Base-by-base conservation (phyloP, 169 alveolate species). In the Plasmodium chabaudi region DNA sequence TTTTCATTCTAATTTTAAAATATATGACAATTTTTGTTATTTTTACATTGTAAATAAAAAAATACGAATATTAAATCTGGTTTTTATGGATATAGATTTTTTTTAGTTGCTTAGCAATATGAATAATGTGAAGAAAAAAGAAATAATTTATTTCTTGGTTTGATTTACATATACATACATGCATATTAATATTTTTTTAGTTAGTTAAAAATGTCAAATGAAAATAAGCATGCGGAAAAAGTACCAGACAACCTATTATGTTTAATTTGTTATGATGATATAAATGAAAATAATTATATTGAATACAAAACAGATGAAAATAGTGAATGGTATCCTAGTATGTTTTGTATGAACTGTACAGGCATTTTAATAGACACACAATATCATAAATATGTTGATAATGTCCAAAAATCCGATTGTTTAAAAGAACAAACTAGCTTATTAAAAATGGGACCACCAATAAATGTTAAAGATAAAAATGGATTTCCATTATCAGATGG, bases 401-500 rank as follows among this genome's bases (percentile, higher is more conserved):
- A 73, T 23, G 93, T 94, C 2, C 92, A 87, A 42, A 88, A 92
- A 61, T 82, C 97, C 9, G 93, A 90, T 19, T 94, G 97, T 56
- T 88, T 87, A 49, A 87, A 91, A 51, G 96, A 93, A 70, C 96
- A 93, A 68, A 74, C 87, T 47, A 82, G 88, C 23, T 68, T 94
- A 72, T 87, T 94, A 49, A 34, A 25, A 47, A 68, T 92, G 63
- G 97, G 97, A 21, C 97, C 97, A 53, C 97, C 97, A 10, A 89
- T 94, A 56, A 94, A 94, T 72, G 56, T 94, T 27, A 72, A 88
- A 49, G 97, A 94, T 63, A 74, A 73, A 53, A 89, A 94, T 51
- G 97, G 95, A 17, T 94, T 94, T 57, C 97, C 97, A 6, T 92
- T 82, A 63, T 87, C 95, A 49, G 94, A 79, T 19, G 93, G 88